Evolutionary conservation across 1,284 basidiomycete species (phyloP), one percentile per base, ranked within the genome.

Genomic region (Melampsora larici-populina): DNA sequence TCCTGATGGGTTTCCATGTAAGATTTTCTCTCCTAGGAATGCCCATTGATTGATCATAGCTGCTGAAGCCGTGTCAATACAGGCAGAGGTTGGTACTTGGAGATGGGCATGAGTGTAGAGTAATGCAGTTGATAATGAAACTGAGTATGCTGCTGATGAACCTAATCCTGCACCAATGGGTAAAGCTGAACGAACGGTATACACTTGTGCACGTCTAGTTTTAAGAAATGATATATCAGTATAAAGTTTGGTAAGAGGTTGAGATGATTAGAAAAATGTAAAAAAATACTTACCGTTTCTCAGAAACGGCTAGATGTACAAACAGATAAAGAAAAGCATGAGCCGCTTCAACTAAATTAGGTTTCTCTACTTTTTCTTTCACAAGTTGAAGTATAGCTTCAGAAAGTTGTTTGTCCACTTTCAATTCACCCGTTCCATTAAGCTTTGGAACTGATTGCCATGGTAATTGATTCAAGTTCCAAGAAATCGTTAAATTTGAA

Each of bases 91-190:
- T 79, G 90, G 78, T 55, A 84, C 79, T 64, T 82, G 79, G 24
- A 78, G 71, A 79, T 82, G 81, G 81, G 85, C 79, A 82, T 81
- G 31, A 86, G 87, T 40, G 79, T 85, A 84, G 68, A 97, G 88
- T 64, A 97, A 86, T 4, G 93, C 86, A 0, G 92, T 90, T 4
- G 94, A 90, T 58, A 92, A 86, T 83, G 94, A 97, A 18, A 90
- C 89, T 5, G 93, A 96, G 85, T 92, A 97, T 8, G 97, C 94
- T 1, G 97, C 97, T 29, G 94, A 97, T 18, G 96, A 98, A 40
- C 97, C 97, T 65, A 99, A 90, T 58, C 97, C 97, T 9, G 97
- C 97, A n/a, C 94, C 92, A 79, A 99, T 91, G n/a, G 97, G 97
- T 13, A 99, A 88, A n/a, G 93, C 92, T 55, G 94, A 91, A 67